Conservation (phyloP, 495 filamentous ascomycete genomes). For the Aspergillus indologenus region DNA sequence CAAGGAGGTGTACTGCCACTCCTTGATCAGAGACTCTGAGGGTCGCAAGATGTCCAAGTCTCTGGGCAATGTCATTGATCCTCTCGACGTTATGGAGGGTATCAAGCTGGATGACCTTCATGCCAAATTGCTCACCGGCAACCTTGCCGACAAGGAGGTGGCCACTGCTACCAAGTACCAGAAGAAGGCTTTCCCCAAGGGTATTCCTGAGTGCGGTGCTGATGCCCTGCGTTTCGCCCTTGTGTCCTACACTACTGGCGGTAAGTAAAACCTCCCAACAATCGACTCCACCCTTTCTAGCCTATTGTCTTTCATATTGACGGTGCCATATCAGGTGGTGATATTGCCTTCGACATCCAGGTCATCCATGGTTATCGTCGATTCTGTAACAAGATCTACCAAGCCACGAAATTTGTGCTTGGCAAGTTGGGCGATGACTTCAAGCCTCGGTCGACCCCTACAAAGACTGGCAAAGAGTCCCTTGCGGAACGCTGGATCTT, state of each 20-base stretch:
- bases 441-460: conserved; percentile 53
- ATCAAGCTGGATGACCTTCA: conserved; percentile 66
- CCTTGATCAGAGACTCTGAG: conserved; percentile 70
- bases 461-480: conserved; percentile 63
- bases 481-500: conserved; percentile 84
- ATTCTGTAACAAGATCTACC: conserved; percentile 92
- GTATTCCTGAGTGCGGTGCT: conserved; percentile 83
- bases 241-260: conserved; percentile 80
- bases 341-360: conserved; percentile 81
- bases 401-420: conserved; percentile 83
- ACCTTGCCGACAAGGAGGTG: conserved; percentile 72
- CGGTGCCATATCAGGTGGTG: conserved; percentile 46
- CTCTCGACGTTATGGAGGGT: conserved; percentile 74
- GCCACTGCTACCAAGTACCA: conserved; percentile 71
- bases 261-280: conserved; percentile 34
- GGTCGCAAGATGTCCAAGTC: conserved; percentile 86
- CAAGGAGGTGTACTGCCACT: conserved; percentile 76
- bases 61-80: conserved; percentile 79
- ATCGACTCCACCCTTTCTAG: too few relatives aligned
- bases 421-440: conserved; percentile 73
- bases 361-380: conserved; percentile 80
- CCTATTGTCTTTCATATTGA: neutral
- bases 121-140: conserved; percentile 66
- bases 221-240: conserved; percentile 83
- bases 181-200: conserved; percentile 72